Evolutionary conservation across 805 yeast genomes (phyloP).

Genomic region (Yamadazyma sp.): DNA sequence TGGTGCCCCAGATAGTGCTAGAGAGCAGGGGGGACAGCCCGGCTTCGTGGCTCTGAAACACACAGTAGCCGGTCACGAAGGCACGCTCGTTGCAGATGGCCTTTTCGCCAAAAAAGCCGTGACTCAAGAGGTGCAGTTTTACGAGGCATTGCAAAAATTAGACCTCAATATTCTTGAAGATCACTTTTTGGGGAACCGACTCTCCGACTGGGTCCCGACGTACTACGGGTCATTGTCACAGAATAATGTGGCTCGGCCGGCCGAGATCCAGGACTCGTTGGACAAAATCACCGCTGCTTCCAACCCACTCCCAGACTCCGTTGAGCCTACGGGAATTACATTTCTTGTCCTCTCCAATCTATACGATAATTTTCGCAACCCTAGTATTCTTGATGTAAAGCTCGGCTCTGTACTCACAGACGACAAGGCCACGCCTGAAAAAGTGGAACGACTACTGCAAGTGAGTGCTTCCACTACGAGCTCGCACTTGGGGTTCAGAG

Average conservation of each 20-base stretch:
- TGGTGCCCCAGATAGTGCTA: too few relatives aligned
- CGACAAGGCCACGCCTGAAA: constrained; percentile 53
- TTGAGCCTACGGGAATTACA: constrained; percentile 18
- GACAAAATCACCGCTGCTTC: background rate
- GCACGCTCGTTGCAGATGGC: constrained; percentile 63
- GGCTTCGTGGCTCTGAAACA: constrained; percentile 30
- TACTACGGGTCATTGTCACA: constrained; percentile 59
- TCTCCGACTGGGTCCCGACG: constrained; percentile 61
- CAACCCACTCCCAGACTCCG: constrained; percentile 4
- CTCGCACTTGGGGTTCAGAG: constrained; percentile 70
- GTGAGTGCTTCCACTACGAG: constrained; percentile 79
- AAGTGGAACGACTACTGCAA: constrained; percentile 54
- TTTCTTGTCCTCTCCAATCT: constrained; percentile 73
- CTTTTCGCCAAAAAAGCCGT: constrained; percentile 71
- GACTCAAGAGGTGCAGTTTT: constrained; percentile 73
- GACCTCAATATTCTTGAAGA: constrained; percentile 18
- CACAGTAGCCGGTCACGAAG: constrained; percentile 93
- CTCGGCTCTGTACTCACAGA: constrained; percentile 75
- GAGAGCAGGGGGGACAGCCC: too few relatives aligned
- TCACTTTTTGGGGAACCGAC: constrained; percentile 22
- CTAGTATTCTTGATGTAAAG: constrained; percentile 81
- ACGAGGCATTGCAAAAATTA: constrained; percentile 24
- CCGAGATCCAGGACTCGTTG: background rate
- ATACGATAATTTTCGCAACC: constrained; percentile 57
- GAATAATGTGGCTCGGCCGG: constrained; percentile 26